These are phyloP conservation scores for Plasmopara viticola DNA, from an alignment of 352 stramenopile species.

Conservation along the genomic window DNA sequence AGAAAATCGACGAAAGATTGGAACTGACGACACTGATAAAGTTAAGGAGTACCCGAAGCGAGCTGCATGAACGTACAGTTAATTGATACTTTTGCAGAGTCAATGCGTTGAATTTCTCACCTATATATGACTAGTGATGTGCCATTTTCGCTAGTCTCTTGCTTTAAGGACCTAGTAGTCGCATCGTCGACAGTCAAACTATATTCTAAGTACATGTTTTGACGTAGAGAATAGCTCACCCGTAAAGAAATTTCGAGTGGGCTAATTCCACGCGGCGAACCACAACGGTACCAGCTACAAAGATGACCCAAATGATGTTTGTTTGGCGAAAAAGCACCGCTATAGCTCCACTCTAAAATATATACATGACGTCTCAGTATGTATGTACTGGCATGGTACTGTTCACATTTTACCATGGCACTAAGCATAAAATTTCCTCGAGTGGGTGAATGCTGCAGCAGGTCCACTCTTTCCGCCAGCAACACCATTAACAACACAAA, in stretches of 20 bases:
- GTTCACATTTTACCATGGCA: conserved; percentile 35
- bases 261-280: conserved; percentile 64
- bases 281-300: conserved; percentile 70
- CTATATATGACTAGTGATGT: conserved; percentile 26
- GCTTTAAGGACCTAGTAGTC: conserved; percentile 28
- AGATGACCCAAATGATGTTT: conserved; percentile 88
- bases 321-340: conserved; percentile 87
- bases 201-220: background rate
- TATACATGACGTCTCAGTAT: background rate
- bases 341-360: conserved; percentile 46
- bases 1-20: conserved; percentile 46
- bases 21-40: conserved; percentile 49
- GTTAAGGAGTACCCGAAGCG: conserved; percentile 43
- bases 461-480: conserved; percentile 47
- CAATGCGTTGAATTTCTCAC: conserved; percentile 8
- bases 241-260: conserved; percentile 65
- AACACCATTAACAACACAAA: conserved; percentile 85
- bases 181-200: background rate
- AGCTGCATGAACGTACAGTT: conserved; percentile 16
- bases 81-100: background rate
- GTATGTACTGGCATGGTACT: background rate
- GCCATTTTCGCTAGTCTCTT: conserved; percentile 17
- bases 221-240: conserved; percentile 22
- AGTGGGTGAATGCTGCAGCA: conserved; percentile 27
- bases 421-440: conserved; percentile 48